Base-by-base conservation (phyloP, 805 yeast genomes). In the Ogataea angusta region DNA sequence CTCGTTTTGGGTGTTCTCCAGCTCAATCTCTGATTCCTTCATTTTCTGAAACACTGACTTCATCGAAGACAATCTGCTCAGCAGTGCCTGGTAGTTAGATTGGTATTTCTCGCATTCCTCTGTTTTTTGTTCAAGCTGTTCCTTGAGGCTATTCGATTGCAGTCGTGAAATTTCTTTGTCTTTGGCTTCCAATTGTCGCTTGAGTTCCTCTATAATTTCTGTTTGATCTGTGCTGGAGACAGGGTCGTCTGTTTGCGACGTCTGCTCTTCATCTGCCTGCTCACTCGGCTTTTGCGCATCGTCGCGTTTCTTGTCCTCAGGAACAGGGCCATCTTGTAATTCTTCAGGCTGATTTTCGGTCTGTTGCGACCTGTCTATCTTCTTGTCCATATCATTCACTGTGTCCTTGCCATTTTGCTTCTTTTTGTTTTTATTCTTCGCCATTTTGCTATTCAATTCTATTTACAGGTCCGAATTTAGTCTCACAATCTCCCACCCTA, bases 61-160 rank as follows among this genome's bases (percentile, higher is more conserved):
- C 91, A 85, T 84, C 2, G 85, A 75, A 1, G 87, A 75, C 13
- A 85, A 59, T 56, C 82, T 72, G 47, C 76, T 76, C 44, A 85
- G 60, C 23, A 85, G 61, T 4, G 74, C 68, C 45, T 82, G 82
- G 53, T 84, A 82, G 47, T 79, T 78, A 2, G 70, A 66, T 49
- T 81, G 78, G 21, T 75, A 69, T 22, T 73, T 71, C 35, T 75
- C 82, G 41, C 82, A 70, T 52, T 82, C 87, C 25, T 67, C 64
- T 22, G 67, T 68, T 19, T 66, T 58, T 28, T 51, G 59, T 24
- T 54, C 56, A 10, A 73, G 46, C 36, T 69, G 63, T 14, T 47
- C 47, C 31, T 51, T 57, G 28, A 65, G 41, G 16, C 32, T 30
- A 10, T 36, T 18, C 6, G 31, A 23, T 13, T 30, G 18, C 42